Evolutionary conservation across 306 rosid genomes (phyloP).

Genomic region (Castanopsis chinensis): DNA sequence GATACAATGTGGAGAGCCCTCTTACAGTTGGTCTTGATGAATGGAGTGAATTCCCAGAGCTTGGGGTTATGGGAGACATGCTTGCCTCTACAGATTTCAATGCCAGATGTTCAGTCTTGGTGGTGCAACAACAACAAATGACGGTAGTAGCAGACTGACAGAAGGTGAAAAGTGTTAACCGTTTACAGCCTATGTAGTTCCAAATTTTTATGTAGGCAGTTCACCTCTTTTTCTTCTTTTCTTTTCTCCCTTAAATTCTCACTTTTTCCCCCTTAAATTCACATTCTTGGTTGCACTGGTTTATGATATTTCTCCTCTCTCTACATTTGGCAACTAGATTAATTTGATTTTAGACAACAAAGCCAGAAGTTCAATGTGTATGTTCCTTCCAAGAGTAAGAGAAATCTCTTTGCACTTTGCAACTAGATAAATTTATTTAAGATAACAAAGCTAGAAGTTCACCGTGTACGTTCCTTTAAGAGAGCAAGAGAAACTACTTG

Average conservation of each 20-base stretch:
- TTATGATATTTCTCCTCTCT: background rate
- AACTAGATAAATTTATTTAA: too few species aligned
- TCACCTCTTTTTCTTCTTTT: background rate
- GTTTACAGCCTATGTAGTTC: background rate
- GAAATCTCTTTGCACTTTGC: too few species aligned
- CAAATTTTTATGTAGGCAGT: background rate
- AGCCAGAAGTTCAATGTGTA: too few species aligned
- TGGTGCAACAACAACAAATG: conserved; percentile 62
- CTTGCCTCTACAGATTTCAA: conserved; percentile 48
- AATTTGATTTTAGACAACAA: too few species aligned
- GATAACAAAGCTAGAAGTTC: too few species aligned
- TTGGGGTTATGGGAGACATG: conserved; percentile 63
- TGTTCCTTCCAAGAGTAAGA: too few species aligned
- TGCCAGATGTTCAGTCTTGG: conserved; percentile 47
- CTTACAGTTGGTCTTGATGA: conserved; percentile 52
- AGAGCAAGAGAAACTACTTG: too few species aligned
- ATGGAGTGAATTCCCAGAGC: conserved; percentile 75
- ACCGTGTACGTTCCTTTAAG: too few species aligned
- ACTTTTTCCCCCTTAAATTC: too few species aligned
- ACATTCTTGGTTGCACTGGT: background rate
- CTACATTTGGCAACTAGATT: background rate
- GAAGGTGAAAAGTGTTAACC: too few species aligned
- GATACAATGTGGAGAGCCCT: conserved; percentile 28
- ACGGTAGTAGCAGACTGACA: background rate
- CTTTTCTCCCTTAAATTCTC: background rate